Evolutionary conservation across 768 basidiomycete species (phyloP).

Genomic region (Xerocomus brunneocitrinus): DNA sequence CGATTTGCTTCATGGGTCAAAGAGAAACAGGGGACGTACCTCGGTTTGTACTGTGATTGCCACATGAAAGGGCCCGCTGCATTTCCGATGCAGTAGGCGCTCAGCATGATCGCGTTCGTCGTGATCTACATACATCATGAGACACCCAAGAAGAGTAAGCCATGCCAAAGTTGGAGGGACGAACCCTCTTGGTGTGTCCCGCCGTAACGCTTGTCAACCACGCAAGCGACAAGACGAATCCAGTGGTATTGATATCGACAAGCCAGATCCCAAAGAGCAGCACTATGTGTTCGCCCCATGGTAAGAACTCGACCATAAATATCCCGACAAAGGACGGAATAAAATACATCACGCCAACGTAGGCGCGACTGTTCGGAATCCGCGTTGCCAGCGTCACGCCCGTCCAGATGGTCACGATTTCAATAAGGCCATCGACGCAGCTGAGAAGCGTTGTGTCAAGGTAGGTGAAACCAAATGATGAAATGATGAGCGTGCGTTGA

Average conservation of each 20-base stretch:
- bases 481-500: slow-evolving; percentile 60
- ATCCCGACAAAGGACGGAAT: slow-evolving; percentile 63
- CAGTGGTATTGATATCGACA: slow-evolving; percentile 48
- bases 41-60: slow-evolving; percentile 61
- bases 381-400: slow-evolving; percentile 57
- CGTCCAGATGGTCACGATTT: slow-evolving; percentile 66
- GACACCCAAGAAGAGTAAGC: background rate
- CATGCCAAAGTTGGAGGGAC: slow-evolving; percentile 19
- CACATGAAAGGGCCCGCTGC: slow-evolving; percentile 76
- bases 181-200: slow-evolving; percentile 70
- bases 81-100: slow-evolving; percentile 65
- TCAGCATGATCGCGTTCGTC: slow-evolving; percentile 67
- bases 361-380: slow-evolving; percentile 57
- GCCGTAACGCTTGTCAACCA: slow-evolving; percentile 66
- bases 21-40: slow-evolving; percentile 33
- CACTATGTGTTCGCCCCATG: slow-evolving; percentile 62
- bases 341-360: slow-evolving; percentile 54
- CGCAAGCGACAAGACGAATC: slow-evolving; percentile 55
- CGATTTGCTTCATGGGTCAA: background rate
- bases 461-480: slow-evolving; percentile 59
- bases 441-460: slow-evolving; percentile 67
- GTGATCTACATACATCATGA: slow-evolving; percentile 17
- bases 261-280: slow-evolving; percentile 45
- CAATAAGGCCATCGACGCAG: slow-evolving; percentile 61
- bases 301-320: slow-evolving; percentile 58